Evolutionary conservation across 2,329 filamentous ascomycete genomes (phyloP), one percentile per base, ranked within the genome.

Genomic region (Dichotomopilus funicola): DNA sequence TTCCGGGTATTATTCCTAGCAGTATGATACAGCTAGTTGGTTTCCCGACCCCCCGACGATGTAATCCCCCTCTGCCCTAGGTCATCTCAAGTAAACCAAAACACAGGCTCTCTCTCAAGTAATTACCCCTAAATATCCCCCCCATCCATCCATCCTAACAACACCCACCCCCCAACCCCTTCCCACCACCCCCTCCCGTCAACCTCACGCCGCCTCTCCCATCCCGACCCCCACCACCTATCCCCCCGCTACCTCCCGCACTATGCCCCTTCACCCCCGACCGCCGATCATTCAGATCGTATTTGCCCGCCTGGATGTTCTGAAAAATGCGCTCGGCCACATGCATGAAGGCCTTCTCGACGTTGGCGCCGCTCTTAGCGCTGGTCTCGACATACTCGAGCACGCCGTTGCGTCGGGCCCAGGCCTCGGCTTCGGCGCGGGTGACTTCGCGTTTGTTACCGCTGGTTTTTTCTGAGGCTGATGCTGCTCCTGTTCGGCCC

Each of bases 361-460:
- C 94, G 50, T 90, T 90, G 68, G 95, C 90, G 51, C 94, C 94
- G 59, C 87, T 95, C 78, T 97, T 99, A 49, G 94, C 94, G 62
- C 87, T 91, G 41, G 94, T 99, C 76, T 99, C 94, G 60, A 97
- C 90, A 69, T 97, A 97, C 68, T 91, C 85, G 67, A 96, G 82
- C 33, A 97, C 86, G 56, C 88, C 88, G 71, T 97, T 96, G 62
- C 79, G 75, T 58, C 78, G 79, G 59, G 91, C 95, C 94, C 94
- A 99, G 57, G 88, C 88, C 67, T 92, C 85, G 2, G 94, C 94
- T 73, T 97, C 92, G 62, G 87, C 79, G 51, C 76, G 77, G 0
- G 87, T 89, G 33, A 97, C 91, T 68, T 95, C 87, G 55, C 92
- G 80, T 72, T 85, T 83, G 66, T 87, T 88, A 50, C 78, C 70